phyloP scores from a whole-genome alignment of 2,329 filamentous ascomycete species.

The Ceratocystis papillata region DNA sequence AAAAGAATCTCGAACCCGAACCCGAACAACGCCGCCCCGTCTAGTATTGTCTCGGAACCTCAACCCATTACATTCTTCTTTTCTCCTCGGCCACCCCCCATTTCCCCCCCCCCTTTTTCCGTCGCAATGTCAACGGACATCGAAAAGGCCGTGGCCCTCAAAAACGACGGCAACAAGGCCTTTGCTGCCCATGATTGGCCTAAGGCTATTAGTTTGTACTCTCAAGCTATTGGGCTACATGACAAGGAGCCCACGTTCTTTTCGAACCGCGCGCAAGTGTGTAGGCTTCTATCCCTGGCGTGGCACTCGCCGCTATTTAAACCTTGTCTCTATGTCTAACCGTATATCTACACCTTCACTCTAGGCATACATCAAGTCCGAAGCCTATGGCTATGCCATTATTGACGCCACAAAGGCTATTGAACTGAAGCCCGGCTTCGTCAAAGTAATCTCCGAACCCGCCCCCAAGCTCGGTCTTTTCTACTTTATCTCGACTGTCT shows the following conservation, averaged over 20 bases:
- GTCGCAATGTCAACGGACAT: constrained; percentile 35
- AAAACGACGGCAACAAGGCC: constrained; percentile 89
- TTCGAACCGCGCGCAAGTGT: constrained; percentile 87
- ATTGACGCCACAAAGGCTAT: constrained; percentile 83
- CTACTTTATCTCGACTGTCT: too few species aligned
- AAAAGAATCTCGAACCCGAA: constrained; percentile 11
- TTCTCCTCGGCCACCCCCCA: not conserved
- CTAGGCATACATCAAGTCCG: constrained; percentile 87
- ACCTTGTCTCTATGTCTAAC: constrained; percentile 9
- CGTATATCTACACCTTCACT: constrained; percentile 16
- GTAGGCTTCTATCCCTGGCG: constrained; percentile 28
- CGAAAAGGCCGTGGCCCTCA: constrained; percentile 69
- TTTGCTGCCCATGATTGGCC: constrained; percentile 83
- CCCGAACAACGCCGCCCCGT: not conserved
- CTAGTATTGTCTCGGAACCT: not conserved
- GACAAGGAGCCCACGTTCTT: constrained; percentile 79
- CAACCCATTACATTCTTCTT: not conserved
- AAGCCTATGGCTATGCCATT: constrained; percentile 88
- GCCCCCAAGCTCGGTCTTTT: too few species aligned
- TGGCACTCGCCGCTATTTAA: not conserved
- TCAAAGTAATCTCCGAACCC: constrained; percentile 54
- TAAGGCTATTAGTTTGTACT: constrained; percentile 70
- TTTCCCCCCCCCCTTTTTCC: not conserved
- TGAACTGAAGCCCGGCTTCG: constrained; percentile 74
- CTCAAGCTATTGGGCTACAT: constrained; percentile 75